phyloP scores from a whole-genome alignment of 2,329 filamentous ascomycete genomes.

The Alternaria incomplexa region DNA sequence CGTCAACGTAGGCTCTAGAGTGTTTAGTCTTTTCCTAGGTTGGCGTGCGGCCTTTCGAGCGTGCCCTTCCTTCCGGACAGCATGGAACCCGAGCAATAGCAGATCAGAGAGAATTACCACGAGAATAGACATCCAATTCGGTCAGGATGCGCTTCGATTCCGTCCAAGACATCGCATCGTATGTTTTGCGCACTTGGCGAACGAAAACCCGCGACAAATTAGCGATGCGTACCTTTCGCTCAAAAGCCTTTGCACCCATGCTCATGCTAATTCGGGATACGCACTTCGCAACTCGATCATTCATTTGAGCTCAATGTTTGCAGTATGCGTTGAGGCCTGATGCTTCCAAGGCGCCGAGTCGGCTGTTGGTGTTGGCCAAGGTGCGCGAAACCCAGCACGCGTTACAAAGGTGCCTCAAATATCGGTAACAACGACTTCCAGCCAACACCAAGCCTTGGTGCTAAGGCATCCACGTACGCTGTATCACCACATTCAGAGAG shows the following conservation, averaged over 20 bases:
- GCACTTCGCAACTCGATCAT: not conserved
- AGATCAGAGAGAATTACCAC: not conserved
- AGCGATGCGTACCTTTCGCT: not conserved
- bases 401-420: conserved; percentile 26
- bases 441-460: conserved; percentile 28
- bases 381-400: conserved; percentile 14
- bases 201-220: not conserved
- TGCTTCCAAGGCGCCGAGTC: not conserved
- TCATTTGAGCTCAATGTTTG: not conserved
- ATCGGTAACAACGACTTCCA: conserved; percentile 19
- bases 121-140: fast-evolving
- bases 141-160: not conserved
- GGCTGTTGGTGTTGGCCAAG: conserved; percentile 14
- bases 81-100: not conserved
- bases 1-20: too few relatives aligned
- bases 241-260: not conserved
- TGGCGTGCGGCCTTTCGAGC: not conserved
- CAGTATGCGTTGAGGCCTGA: not conserved
- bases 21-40: too few relatives aligned
- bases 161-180: not conserved
- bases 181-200: not conserved
- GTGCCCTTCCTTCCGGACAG: not conserved
- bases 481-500: not conserved
- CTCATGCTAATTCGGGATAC: not conserved
- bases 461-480: conserved; percentile 11